phyloP scores from a whole-genome alignment of 257 asterid species.

The Plantago ovata region DNA sequence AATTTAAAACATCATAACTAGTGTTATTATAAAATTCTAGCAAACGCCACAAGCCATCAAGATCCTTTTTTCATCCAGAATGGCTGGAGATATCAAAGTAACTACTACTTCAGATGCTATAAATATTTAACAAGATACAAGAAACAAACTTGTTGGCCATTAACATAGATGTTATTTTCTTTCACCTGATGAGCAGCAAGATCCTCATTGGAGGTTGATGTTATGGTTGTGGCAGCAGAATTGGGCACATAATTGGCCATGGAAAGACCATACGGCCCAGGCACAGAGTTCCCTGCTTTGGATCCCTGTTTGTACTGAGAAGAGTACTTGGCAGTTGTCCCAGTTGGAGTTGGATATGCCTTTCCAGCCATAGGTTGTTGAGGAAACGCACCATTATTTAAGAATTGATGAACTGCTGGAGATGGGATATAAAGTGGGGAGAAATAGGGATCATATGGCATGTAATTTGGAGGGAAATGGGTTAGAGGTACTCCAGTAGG shows the following conservation, averaged over 20 bases:
- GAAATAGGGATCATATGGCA: constrained; percentile 52
- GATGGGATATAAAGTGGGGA: constrained; percentile 44
- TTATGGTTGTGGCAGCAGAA: constrained; percentile 33
- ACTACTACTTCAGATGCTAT: constrained; percentile 6
- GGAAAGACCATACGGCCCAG: constrained; percentile 41
- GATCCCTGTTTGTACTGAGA: constrained; percentile 47
- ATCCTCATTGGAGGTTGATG: constrained; percentile 40
- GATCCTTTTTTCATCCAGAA: neutral
- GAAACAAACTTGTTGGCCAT: constrained; percentile 46
- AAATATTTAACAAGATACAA: constrained; percentile 2
- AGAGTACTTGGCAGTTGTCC: constrained; percentile 43
- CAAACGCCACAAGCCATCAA: constrained; percentile 2
- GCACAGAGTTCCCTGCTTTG: constrained; percentile 35
- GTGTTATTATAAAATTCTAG: neutral
- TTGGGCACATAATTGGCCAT: constrained; percentile 31
- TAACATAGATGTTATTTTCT: constrained; percentile 34
- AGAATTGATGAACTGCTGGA: constrained; percentile 45
- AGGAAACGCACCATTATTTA: constrained; percentile 41
- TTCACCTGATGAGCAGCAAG: constrained; percentile 44
- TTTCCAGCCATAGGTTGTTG: constrained; percentile 54
- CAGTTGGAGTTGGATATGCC: constrained; percentile 44
- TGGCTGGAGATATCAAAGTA: neutral
- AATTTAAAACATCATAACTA: neutral
- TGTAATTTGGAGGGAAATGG: constrained; percentile 47
- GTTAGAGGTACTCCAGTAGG: constrained; percentile 52